Conservation (phyloP, 1,284 basidiomycete species). For the Taiwanofungus camphoratus region DNA sequence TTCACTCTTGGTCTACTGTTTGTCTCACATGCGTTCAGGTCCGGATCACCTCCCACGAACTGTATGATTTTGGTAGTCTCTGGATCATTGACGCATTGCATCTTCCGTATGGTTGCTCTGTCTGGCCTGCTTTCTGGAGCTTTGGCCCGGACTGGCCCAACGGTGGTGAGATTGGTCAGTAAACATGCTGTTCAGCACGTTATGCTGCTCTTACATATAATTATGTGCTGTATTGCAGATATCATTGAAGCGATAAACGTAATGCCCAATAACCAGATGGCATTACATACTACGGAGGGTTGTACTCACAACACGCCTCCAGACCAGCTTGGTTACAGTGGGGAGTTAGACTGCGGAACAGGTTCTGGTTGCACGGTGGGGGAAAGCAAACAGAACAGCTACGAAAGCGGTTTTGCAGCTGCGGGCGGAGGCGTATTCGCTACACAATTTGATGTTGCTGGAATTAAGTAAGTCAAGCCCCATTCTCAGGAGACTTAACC, state of each 20-base stretch:
- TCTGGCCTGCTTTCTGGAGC: slow-evolving; percentile 42
- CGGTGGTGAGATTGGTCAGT: slow-evolving; percentile 46
- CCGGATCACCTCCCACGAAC: slow-evolving; percentile 47
- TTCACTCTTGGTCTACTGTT: slow-evolving; percentile 9
- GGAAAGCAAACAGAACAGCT: slow-evolving; percentile 56
- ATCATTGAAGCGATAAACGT: slow-evolving; percentile 43
- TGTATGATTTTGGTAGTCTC: slow-evolving; percentile 42
- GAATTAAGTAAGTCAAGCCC: slow-evolving; percentile 47
- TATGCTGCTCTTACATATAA: neutral
- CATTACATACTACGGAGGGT: slow-evolving; percentile 44
- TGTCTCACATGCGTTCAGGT: slow-evolving; percentile 28
- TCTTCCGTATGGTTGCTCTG: slow-evolving; percentile 58
- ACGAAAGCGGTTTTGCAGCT: slow-evolving; percentile 48
- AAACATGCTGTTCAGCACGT: neutral
- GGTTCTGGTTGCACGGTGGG: slow-evolving; percentile 57
- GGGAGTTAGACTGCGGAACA: slow-evolving; percentile 40
- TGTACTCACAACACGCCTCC: slow-evolving; percentile 26
- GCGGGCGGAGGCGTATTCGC: slow-evolving; percentile 75
- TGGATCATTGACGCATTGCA: slow-evolving; percentile 46
- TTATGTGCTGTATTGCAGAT: slow-evolving; percentile 13
- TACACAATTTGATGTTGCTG: slow-evolving; percentile 57
- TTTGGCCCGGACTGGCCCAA: slow-evolving; percentile 40
- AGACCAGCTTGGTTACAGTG: slow-evolving; percentile 25
- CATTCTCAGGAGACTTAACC: neutral
- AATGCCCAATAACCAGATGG: slow-evolving; percentile 49